Conservation (phyloP, 2,329 filamentous ascomycete genomes). For the Colletotrichum chlorophyti region DNA sequence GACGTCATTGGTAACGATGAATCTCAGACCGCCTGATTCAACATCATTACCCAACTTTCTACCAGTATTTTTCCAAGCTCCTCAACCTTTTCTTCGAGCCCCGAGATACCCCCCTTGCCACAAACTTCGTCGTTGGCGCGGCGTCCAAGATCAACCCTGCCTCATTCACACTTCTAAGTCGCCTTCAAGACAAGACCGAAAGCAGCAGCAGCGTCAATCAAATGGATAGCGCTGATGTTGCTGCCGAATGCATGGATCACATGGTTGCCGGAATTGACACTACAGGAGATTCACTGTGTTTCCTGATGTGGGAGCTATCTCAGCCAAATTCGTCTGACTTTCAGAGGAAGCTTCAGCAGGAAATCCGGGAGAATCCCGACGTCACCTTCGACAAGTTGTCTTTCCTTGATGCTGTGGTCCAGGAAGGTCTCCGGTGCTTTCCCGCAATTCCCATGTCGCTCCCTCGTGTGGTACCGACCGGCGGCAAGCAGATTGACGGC, state of each 20-base stretch:
- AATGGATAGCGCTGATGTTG: constrained; percentile 62
- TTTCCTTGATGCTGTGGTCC: constrained; percentile 68
- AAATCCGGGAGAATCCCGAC: constrained; percentile 52
- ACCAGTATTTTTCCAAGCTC: constrained; percentile 52
- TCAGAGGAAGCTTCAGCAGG: constrained; percentile 59
- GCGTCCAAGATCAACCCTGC: constrained; percentile 52
- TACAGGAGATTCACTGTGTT: constrained; percentile 72
- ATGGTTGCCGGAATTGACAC: constrained; percentile 77
- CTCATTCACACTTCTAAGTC: constrained; percentile 63
- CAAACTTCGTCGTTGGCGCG: constrained; percentile 63
- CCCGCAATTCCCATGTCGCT: constrained; percentile 71
- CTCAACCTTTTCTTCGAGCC: constrained; percentile 60
- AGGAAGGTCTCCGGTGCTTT: constrained; percentile 67
- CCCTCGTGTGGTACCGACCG: constrained; percentile 61
- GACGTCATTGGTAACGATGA: neutral
- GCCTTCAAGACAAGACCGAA: constrained; percentile 58
- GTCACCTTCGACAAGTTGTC: constrained; percentile 55
- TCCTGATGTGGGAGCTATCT: constrained; percentile 75
- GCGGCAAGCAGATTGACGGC: constrained; percentile 62
- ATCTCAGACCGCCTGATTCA: constrained; percentile 61
- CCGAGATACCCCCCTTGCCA: constrained; percentile 63
- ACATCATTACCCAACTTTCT: constrained; percentile 61
- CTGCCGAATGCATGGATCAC: constrained; percentile 75
- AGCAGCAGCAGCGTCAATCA: constrained; percentile 49
- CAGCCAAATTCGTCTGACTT: constrained; percentile 57